Evolutionary conservation across 768 basidiomycete genomes (phyloP).

Genomic region (Amanita muscaria): DNA sequence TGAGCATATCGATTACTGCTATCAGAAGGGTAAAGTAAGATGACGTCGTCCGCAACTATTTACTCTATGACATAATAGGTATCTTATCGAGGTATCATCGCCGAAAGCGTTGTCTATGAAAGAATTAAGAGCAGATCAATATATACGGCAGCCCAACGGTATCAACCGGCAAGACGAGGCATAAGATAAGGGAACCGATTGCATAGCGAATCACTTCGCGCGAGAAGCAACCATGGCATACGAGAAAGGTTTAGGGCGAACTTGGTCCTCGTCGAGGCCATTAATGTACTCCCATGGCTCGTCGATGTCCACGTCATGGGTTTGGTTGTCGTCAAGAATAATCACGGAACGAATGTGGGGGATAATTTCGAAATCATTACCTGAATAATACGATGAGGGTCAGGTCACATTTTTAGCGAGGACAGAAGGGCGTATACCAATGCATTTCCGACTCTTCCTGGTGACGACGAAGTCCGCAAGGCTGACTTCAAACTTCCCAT

Average conservation of each 20-base stretch:
- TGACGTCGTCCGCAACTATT: too few relatives aligned
- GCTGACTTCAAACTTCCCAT: slow-evolving; percentile 21
- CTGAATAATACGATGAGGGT: slow-evolving; percentile 15
- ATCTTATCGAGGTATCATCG: too few relatives aligned
- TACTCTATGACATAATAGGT: too few relatives aligned
- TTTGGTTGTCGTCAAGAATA: slow-evolving; percentile 40
- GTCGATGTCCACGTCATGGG: slow-evolving; percentile 34
- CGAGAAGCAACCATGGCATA: slow-evolving; percentile 32
- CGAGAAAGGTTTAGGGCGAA: slow-evolving; percentile 18
- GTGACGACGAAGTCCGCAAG: slow-evolving; percentile 22
- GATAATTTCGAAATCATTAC: slow-evolving; percentile 49
- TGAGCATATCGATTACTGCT: too few relatives aligned
- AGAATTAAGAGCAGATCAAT: too few relatives aligned
- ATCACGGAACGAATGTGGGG: slow-evolving; percentile 48
- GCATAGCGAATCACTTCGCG: neutral
- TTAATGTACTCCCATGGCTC: slow-evolving; percentile 55
- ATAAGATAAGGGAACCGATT: neutral
- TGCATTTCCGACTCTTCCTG: slow-evolving; percentile 35
- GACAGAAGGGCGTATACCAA: slow-evolving; percentile 14
- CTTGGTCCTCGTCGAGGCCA: slow-evolving; percentile 29
- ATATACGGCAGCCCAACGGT: too few relatives aligned
- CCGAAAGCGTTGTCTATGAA: too few relatives aligned
- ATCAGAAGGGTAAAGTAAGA: too few relatives aligned
- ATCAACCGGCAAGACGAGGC: too few relatives aligned
- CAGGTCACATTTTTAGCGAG: slow-evolving; percentile 1